Evolutionary conservation across 768 basidiomycete genomes (phyloP).

Genomic region (Termitomyces sp.): DNA sequence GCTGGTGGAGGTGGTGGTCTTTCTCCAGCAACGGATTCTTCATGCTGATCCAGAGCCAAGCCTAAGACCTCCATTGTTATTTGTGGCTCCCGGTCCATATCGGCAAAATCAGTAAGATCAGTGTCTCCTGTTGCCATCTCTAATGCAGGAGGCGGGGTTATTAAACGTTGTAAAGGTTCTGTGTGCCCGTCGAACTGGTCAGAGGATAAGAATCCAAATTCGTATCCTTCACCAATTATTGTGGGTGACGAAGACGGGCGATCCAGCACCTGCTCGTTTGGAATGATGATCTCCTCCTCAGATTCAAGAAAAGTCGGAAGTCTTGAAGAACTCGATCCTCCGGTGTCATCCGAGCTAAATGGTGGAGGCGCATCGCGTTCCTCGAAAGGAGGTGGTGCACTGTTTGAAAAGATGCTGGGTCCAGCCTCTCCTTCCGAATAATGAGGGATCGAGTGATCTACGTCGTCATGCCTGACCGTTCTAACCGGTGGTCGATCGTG

Average conservation of each 20-base stretch:
- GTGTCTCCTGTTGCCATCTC: slow-evolving; percentile 74
- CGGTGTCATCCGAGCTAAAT: slow-evolving; percentile 52
- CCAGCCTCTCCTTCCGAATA: slow-evolving; percentile 75
- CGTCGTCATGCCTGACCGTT: slow-evolving; percentile 69
- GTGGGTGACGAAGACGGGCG: slow-evolving; percentile 27
- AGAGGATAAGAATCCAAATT: slow-evolving; percentile 68
- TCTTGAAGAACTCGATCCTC: slow-evolving; percentile 54
- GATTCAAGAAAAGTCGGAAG: slow-evolving; percentile 80
- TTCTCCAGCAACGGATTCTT: slow-evolving; percentile 32
- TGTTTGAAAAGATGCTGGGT: slow-evolving; percentile 61
- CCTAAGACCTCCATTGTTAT: slow-evolving; percentile 54
- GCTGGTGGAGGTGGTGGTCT: slow-evolving; percentile 72
- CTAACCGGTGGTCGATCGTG: slow-evolving; percentile 76
- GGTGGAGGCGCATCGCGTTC: slow-evolving; percentile 81
- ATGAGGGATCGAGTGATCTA: slow-evolving; percentile 54
- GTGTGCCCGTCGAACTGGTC: slow-evolving; percentile 83
- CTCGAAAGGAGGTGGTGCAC: slow-evolving; percentile 82
- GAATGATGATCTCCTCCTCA: slow-evolving; percentile 73
- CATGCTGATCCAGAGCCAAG: slow-evolving; percentile 52
- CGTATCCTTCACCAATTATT: slow-evolving; percentile 70
- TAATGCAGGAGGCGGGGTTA: slow-evolving; percentile 73
- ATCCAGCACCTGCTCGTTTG: slow-evolving; percentile 34
- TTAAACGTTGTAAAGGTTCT: slow-evolving; percentile 58
- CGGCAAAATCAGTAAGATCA: slow-evolving; percentile 64
- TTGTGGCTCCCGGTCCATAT: slow-evolving; percentile 45